Evolutionary conservation across 2,329 filamentous ascomycete genomes (phyloP).

Genomic region (Stagonosporopsis cucurbitacearum): DNA sequence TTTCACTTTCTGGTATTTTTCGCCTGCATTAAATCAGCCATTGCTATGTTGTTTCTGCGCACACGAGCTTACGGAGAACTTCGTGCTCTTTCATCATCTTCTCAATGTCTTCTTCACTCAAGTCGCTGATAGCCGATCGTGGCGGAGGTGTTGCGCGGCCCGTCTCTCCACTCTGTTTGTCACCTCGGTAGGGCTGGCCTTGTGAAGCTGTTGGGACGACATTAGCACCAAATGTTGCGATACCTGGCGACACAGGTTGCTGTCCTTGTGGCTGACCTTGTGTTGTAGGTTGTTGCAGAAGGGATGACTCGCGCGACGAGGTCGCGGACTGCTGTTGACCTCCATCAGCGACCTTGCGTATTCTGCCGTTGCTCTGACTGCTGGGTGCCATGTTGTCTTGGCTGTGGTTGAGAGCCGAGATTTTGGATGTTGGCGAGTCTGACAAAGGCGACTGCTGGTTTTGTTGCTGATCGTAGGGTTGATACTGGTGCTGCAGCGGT

Average conservation of each 20-base stretch:
- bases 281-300: conserved; percentile 42
- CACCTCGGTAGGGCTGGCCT: conserved; percentile 52
- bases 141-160: conserved; percentile 56
- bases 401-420: conserved; percentile 38
- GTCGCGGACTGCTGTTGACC: conserved; percentile 38
- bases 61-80: conserved; percentile 53
- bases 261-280: conserved; percentile 48
- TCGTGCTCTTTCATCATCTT: conserved; percentile 59
- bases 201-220: conserved; percentile 54
- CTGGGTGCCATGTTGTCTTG: conserved; percentile 44
- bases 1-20: conserved; percentile 98
- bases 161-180: conserved; percentile 45
- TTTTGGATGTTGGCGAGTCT: conserved; percentile 38
- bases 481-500: conserved; percentile 43
- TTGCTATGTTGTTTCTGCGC: neutral
- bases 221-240: conserved; percentile 54
- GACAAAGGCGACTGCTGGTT: conserved; percentile 31
- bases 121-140: conserved; percentile 48
- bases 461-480: conserved; percentile 44
- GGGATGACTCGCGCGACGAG: conserved; percentile 44
- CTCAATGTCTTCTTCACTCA: conserved; percentile 56
- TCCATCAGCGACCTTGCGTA: conserved; percentile 45
- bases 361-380: conserved; percentile 36
- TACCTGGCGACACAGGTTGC: conserved; percentile 46
- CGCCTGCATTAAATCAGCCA: conserved; percentile 61